Evolutionary conservation across 495 filamentous ascomycete species (phyloP), one percentile per base, ranked within the genome.

Genomic region (Astrothelium subdiscretum): DNA sequence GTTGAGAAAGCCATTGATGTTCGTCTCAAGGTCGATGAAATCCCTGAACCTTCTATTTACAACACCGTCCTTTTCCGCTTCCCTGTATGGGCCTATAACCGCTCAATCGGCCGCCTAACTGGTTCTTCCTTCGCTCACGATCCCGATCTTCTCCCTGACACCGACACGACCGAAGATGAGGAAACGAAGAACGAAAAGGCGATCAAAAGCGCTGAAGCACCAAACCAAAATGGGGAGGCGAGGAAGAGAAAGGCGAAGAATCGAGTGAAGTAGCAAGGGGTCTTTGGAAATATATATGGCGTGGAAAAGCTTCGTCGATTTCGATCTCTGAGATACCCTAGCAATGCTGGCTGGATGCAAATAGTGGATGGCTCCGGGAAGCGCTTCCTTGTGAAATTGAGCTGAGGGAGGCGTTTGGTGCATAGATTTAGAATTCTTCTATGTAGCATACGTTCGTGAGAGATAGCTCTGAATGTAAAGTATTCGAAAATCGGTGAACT

Each of bases 51-150:
- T 11, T 71, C 71, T 35, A 66, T 78, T 58, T 64, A 54, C 35
- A 67, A 78, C 62, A 78, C 76, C 8, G 63, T 71, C 43, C 68
- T 78, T n/a, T 71, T 75, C 66, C 72, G 72, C 24, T 63, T 76
- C 8, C 76, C 76, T 6, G 64, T 74, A n/a, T 73, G 62, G 63
- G 54, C 68, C 31, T 76, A 74, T 72, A 69, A 69, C 54, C 69
- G 69, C 15, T 66, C 66, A 31, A 32, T 73, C 54, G 73, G 73
- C 44, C 69, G 73, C 52, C 3, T 73, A 22, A 57, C 70, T 18
- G 66, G 48, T 29, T 15, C 20, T 15, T 8, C n/a, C 8, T 5
- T 20, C 24, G 22, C 22, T 26, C 1, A 54, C 4, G 48, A 54
- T 5, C 24, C 24, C 22, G 48, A 63, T 63, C 68, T 65, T 31